A percentile compares a stretch with the other conserved stretches of the same genome.
phyloP scores from a whole-genome alignment of 2,329 filamentous ascomycete genomes.

The Pseudogymnoascus sp. region DNA sequence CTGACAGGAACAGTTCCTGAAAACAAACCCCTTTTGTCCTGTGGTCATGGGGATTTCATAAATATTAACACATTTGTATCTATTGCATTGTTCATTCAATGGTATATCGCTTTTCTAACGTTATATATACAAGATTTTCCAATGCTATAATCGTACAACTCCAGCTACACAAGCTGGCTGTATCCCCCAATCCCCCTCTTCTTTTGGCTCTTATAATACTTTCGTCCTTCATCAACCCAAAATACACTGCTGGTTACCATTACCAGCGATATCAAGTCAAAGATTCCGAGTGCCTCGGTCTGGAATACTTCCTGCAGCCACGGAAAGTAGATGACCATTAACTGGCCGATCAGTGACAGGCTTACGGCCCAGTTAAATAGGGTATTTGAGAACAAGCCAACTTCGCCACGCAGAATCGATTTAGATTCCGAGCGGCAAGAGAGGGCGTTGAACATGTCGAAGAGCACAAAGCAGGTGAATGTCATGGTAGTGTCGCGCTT shows the following conservation, averaged over 20 bases:
- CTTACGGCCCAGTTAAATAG: slow-evolving; percentile 96
- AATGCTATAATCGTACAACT: neutral
- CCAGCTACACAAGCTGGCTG: slow-evolving; percentile 50
- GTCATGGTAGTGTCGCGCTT: slow-evolving; percentile 98
- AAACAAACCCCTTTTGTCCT: neutral
- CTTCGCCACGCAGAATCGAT: slow-evolving; percentile 77
- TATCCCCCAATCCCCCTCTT: slow-evolving; percentile 52
- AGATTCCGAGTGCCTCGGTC: slow-evolving; percentile 71
- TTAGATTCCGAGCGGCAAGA: slow-evolving; percentile 88
- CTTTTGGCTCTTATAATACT: slow-evolving; percentile 58
- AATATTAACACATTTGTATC: neutral
- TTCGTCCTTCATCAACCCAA: slow-evolving; percentile 86
- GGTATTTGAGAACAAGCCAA: slow-evolving; percentile 73
- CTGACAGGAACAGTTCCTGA: neutral
- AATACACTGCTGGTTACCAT: slow-evolving; percentile 81
- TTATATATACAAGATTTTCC: slow-evolving; percentile 3
- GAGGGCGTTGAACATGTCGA: slow-evolving; percentile 99
- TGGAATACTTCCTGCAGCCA: slow-evolving; percentile 93
- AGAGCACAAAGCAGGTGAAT: slow-evolving; percentile 96
- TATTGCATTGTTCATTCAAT: neutral
- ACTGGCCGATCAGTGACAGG: slow-evolving; percentile 74
- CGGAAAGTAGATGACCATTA: slow-evolving; percentile 89
- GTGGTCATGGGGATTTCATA: neutral
- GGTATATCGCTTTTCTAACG: slow-evolving; percentile 7
- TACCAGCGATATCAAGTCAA: slow-evolving; percentile 66